A percentile compares a stretch with the other conserved stretches of the same genome.
Evolutionary conservation across 2,329 filamentous ascomycete species (phyloP).

Genomic region (Fulvia fulva): DNA sequence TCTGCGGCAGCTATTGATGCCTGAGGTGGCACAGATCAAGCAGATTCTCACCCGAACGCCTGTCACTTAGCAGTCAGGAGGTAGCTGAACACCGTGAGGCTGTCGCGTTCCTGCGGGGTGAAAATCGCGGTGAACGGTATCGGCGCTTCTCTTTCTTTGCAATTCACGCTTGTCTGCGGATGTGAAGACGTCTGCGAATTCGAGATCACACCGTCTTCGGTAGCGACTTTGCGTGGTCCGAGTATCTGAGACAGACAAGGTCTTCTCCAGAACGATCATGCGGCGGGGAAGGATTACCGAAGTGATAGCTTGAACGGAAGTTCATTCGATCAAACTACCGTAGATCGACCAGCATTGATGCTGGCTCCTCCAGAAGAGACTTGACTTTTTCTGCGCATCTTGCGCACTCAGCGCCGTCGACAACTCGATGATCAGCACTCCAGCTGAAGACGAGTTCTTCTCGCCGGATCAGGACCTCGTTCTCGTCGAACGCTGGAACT

Average conservation of each 20-base stretch:
- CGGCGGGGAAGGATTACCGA: not conserved
- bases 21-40: no score
- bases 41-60: no score
- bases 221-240: not conserved
- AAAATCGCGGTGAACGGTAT: not conserved
- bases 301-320: not conserved
- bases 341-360: conserved; percentile 79
- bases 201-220: not conserved
- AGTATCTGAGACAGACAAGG: not conserved
- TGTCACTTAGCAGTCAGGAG: not conserved
- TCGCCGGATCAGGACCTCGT: conserved; percentile 61
- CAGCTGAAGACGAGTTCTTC: conserved; percentile 90
- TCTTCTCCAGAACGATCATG: not conserved
- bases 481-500: conserved; percentile 69
- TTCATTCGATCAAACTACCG: conserved; percentile 44
- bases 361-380: conserved; percentile 75
- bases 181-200: not conserved
- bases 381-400: conserved; percentile 80
- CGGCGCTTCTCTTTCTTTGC: not conserved
- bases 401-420: conserved; percentile 93
- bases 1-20: not conserved
- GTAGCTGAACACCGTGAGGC: not conserved
- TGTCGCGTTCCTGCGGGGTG: not conserved
- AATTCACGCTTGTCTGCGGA: conserved; percentile 1
- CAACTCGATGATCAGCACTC: conserved; percentile 90